Evolutionary conservation across 768 basidiomycete genomes (phyloP).

Genomic region (Mycena galericulata): DNA sequence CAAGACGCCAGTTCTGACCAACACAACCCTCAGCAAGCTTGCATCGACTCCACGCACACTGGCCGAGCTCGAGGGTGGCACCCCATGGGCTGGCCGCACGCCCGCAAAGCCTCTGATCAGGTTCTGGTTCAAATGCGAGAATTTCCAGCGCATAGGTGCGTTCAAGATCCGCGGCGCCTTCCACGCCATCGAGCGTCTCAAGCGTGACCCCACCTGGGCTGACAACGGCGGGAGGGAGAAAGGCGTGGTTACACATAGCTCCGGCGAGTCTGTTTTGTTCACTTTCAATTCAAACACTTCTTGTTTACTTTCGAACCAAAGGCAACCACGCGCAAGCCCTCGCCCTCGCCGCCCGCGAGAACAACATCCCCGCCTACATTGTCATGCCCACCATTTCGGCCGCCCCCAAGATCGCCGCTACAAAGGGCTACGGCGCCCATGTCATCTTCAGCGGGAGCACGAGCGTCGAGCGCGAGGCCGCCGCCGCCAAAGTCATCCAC

Average conservation of each 20-base stretch:
- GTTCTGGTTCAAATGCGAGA: conserved; percentile 33
- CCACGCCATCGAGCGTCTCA: conserved; percentile 27
- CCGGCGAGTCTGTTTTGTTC: conserved; percentile 7
- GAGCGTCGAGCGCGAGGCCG: conserved; percentile 24
- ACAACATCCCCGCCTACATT: conserved; percentile 27
- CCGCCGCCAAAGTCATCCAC: conserved; percentile 23
- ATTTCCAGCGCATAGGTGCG: conserved; percentile 31
- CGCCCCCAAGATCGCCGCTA: conserved; percentile 30
- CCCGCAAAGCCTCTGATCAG: conserved; percentile 22
- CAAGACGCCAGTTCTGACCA: conserved; percentile 29
- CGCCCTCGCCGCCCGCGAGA: conserved; percentile 28
- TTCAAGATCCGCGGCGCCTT: conserved; percentile 32
- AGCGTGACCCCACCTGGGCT: conserved; percentile 16
- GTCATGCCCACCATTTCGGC: conserved; percentile 32
- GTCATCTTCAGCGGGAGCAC: conserved; percentile 32
- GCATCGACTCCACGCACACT: conserved; percentile 22
- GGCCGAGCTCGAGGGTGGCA: conserved; percentile 16
- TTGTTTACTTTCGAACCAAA: neutral
- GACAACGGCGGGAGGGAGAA: conserved; percentile 20
- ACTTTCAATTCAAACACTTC: too few species aligned
- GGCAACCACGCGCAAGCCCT: conserved; percentile 34
- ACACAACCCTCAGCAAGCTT: conserved; percentile 9
- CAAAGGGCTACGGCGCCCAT: conserved; percentile 28
- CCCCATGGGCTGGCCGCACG: conserved; percentile 12
- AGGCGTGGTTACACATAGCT: conserved; percentile 32